phyloP scores from a whole-genome alignment of 768 basidiomycete species.

The Stropharia rugosoannulata region DNA sequence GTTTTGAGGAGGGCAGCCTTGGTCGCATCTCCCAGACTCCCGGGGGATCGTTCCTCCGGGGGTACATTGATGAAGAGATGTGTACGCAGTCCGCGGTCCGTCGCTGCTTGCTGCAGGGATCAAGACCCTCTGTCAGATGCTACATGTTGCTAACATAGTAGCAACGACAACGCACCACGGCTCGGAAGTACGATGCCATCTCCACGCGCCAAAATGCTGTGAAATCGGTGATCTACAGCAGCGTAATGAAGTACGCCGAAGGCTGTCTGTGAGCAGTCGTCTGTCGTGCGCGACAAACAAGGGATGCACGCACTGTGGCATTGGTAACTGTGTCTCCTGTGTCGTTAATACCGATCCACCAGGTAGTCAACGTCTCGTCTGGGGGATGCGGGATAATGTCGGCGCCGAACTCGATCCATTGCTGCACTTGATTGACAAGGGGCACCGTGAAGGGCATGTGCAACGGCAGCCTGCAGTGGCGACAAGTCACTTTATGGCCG shows the following conservation, averaged over 20 bases:
- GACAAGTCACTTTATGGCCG: neutral
- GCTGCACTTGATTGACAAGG: conserved; percentile 48
- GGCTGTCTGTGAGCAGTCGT: neutral
- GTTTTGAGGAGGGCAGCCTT: conserved; percentile 33
- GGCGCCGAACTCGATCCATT: conserved; percentile 45
- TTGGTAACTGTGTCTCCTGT: conserved; percentile 50
- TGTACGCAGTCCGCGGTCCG: conserved; percentile 36
- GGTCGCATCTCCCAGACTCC: conserved; percentile 30
- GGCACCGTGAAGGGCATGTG: conserved; percentile 48
- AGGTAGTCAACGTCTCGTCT: conserved; percentile 43
- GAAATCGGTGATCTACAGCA: conserved; percentile 43
- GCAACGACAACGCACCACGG: conserved; percentile 39
- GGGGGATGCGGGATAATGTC: conserved; percentile 42
- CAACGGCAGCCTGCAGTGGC: conserved; percentile 35
- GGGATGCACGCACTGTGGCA: conserved; percentile 19
- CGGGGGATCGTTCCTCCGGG: conserved; percentile 49
- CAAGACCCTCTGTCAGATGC: neutral
- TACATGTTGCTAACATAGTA: neutral
- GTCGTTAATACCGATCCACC: conserved; percentile 65
- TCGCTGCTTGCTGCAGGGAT: conserved; percentile 29
- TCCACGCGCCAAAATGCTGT: conserved; percentile 48
- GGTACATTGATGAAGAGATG: conserved; percentile 61
- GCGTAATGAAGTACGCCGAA: neutral
- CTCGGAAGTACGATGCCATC: conserved; percentile 47
- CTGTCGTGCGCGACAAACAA: neutral